Conservation (phyloP, 2,329 filamentous ascomycete species). For the Monascus ruber region DNA sequence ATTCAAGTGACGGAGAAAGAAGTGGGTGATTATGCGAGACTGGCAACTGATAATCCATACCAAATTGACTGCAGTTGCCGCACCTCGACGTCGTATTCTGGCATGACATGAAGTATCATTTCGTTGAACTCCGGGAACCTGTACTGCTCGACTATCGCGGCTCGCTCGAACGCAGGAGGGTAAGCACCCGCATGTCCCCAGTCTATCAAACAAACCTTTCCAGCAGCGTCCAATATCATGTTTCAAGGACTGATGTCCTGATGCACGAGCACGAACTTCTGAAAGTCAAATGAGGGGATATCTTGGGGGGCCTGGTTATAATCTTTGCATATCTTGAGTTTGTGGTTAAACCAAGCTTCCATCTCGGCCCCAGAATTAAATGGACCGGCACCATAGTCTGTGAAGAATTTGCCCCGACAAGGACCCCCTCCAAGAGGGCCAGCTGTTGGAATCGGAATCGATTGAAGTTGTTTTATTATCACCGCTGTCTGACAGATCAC, state of each 20-base stretch:
- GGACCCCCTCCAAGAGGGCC: constrained; percentile 9
- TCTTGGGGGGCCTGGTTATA: constrained; percentile 6
- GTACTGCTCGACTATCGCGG: constrained; percentile 5
- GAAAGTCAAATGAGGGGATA: constrained; percentile 7
- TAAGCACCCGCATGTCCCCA: constrained; percentile 13
- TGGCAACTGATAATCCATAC: constrained; percentile 10
- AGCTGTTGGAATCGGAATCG: constrained; percentile 4
- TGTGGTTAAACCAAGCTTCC: constrained; percentile 17
- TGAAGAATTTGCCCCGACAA: constrained; percentile 11
- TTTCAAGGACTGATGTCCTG: constrained; percentile 12
- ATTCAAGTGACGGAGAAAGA: not conserved
- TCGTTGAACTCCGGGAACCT: constrained; percentile 11
- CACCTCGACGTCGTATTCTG: constrained; percentile 8
- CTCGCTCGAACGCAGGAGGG: constrained; percentile 11
- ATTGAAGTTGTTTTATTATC: constrained; percentile 14
- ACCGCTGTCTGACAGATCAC: constrained; percentile 9
- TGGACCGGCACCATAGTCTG: constrained; percentile 12
- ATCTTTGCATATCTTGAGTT: constrained; percentile 12
- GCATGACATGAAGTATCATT: constrained; percentile 8
- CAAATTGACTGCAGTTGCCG: constrained; percentile 9
- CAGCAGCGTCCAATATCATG: constrained; percentile 7
- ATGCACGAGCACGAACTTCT: constrained; percentile 9
- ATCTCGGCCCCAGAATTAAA: constrained; percentile 8
- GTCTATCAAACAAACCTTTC: constrained; percentile 8
- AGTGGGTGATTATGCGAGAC: constrained; percentile 5